These are phyloP conservation scores for Clonostachys byssicola DNA, from an alignment of 2,329 filamentous ascomycete species.

Conservation along the genomic window DNA sequence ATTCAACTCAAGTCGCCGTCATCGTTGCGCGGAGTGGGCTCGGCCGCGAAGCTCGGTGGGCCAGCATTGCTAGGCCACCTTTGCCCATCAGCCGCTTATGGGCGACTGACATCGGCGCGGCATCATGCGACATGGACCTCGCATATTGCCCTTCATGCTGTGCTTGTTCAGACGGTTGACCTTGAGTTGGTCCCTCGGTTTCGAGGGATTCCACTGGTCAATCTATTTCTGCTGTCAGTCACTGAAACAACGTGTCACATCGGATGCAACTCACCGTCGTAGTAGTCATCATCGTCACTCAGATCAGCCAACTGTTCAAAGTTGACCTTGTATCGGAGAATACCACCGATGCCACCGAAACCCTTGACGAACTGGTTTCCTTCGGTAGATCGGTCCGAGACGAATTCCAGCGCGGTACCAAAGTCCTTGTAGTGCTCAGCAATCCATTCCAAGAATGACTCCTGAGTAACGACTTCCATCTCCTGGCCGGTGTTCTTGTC, in stretches of 20 bases:
- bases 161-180: conserved; percentile 39
- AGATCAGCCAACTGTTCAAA: conserved; percentile 97
- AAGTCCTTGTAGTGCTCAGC: conserved; percentile 98
- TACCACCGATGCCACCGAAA: conserved; percentile 95
- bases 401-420: conserved; percentile 91
- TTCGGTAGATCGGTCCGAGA: conserved; percentile 94
- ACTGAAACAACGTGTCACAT: not conserved
- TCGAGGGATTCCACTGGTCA: conserved; percentile 87
- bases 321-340: conserved; percentile 99
- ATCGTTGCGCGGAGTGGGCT: conserved; percentile 67
- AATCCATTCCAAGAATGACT: conserved; percentile 98
- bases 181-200: conserved; percentile 80
- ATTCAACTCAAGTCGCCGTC: conserved; percentile 52
- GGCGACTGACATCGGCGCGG: conserved; percentile 36
- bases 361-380: conserved; percentile 99
- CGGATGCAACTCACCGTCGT: conserved; percentile 47
- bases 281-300: conserved; percentile 94
- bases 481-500: conserved; percentile 95
- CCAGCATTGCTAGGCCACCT: conserved; percentile 23
- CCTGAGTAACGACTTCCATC: conserved; percentile 88
- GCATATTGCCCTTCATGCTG: conserved; percentile 30
- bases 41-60: conserved; percentile 44
- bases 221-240: conserved; percentile 45
- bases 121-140: conserved; percentile 32
- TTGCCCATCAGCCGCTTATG: conserved; percentile 43